Base-by-base conservation (phyloP, 1,284 basidiomycete species). In the Ganoderma boninense region DNA sequence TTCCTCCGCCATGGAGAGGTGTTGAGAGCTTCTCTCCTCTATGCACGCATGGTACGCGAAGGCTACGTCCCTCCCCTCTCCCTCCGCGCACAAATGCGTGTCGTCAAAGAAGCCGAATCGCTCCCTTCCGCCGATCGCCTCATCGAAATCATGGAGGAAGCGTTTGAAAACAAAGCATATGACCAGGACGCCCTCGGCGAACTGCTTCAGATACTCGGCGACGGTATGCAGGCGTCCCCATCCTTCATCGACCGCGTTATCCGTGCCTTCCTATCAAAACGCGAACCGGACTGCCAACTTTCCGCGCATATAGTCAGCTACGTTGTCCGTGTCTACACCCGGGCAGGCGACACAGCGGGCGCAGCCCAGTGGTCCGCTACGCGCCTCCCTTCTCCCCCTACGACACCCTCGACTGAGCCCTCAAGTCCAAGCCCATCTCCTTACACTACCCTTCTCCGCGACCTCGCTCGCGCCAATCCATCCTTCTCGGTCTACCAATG, bases 31-130 rank as follows among this genome's bases (percentile, higher is more conserved):
- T 75, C 80, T 8, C 73, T 77, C 4, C 77, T 88, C 6, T 83
- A 86, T 72, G 74, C 80, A 3, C 79, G 81, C 20, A 87, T 90
- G 85, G 69, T 78, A 23, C 73, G 78, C 2, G 82, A 84, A 32
- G 83, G 83, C 10, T 79, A 84, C 65, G 62, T 83, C 2, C 80
- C 83, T 0, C 78, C 83, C 16, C 69, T 79, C 10, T 69, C 79
- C 13, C 81, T 86, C 13, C 81, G 84, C 66, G 81, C 85, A 7
- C 82, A 81, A 65, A 83, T 89, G 77, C 65, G 80, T 4, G 80
- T 84, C 6, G 76, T 85, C 59, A 74, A 77, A 71, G 71, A 77
- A 16, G 70, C 69, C 35, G 69, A 62, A 44, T 65, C 44, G 40
- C 65, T 42, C 20, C 73, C 68, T 38, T 68, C 63, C 10, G 65